Evolutionary conservation across 2,329 filamentous ascomycete genomes (phyloP).

Genomic region (Colletotrichum tabaci): DNA sequence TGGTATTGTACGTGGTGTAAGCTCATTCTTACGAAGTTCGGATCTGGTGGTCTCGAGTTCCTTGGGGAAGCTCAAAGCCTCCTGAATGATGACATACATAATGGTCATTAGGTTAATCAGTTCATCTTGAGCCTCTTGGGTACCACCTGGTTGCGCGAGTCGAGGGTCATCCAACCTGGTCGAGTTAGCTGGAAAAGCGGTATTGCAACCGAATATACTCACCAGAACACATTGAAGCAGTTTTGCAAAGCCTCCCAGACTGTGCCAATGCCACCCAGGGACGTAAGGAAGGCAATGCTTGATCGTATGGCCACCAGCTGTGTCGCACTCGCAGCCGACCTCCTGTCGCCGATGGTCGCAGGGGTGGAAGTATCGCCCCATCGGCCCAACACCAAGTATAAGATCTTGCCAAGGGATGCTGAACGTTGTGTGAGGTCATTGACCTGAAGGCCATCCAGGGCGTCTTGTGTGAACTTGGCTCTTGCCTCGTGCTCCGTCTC

Average conservation of each 20-base stretch:
- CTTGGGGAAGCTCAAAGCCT: conserved; percentile 66
- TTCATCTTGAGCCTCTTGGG: conserved; percentile 71
- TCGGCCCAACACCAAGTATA: conserved; percentile 76
- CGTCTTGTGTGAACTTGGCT: conserved; percentile 69
- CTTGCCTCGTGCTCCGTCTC: conserved; percentile 71
- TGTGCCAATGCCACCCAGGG: conserved; percentile 64
- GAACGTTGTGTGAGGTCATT: conserved; percentile 64
- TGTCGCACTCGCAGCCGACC: conserved; percentile 66
- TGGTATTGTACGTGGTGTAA: conserved; percentile 25
- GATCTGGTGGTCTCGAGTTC: conserved; percentile 62
- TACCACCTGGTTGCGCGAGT: conserved; percentile 54
- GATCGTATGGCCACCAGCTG: conserved; percentile 74
- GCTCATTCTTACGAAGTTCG: conserved; percentile 64
- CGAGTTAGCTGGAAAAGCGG: conserved; percentile 48
- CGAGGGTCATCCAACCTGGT: conserved; percentile 64
- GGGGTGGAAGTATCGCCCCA: conserved; percentile 78
- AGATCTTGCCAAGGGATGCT: conserved; percentile 69
- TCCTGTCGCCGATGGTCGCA: conserved; percentile 57
- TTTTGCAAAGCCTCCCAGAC: conserved; percentile 67
- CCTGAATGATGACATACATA: conserved; percentile 73
- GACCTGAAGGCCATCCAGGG: conserved; percentile 62
- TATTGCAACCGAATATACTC: conserved; percentile 44
- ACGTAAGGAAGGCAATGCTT: conserved; percentile 66
- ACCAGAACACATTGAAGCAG: conserved; percentile 70
- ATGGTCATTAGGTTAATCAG: conserved; percentile 75